Evolutionary conservation across 179 eudicot species (phyloP), one percentile per base, ranked within the genome.

Genomic region (Monotropa hypopitys): DNA sequence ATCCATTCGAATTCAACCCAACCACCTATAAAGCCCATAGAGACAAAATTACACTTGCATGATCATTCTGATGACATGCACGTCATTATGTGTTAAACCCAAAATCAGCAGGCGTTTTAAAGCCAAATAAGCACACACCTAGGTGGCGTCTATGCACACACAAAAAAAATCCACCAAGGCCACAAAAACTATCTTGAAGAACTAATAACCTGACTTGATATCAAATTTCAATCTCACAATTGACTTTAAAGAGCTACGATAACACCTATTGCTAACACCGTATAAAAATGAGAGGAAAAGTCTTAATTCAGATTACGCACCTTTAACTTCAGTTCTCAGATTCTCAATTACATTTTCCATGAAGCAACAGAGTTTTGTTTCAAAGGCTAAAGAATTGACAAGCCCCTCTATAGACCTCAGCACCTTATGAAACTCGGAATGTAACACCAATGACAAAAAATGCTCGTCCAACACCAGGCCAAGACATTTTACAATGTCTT

Each of bases 381-480:
- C 96, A 0, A 76, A 75, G 56, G 87, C 86, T 84, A 94, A 85
- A 40, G 91, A 85, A 74, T 79, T 53, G 45, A 86, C 91, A 46
- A 88, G 74, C 72, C 45, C 86, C 59, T 80, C 88, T 56, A 92
- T 59, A 35, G 84, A 85, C 69, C 81, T 88, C 90, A 94, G 42
- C 90, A 86, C 91, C 59, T 82, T 86, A 73, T 84, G 88, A 84
- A 92, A 90, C 86, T 92, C 90, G 0, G 88, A 74, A 82, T 88
- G 91, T 89, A 94, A 85, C 42, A 90, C 94, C 85, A 94, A 77
- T 3, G 86, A 84, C 13, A 89, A 89, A 75, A 94, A 94, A 84
- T 91, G 92, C 87, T 92, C 98, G 65, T 94, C 98, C 73, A 94
- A 77, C 69, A 90, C 88, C 78, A 89, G 76, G 12, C 91, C 88